A percentile compares a stretch with the other conserved stretches of the same genome.
phyloP scores from a whole-genome alignment of 2,329 filamentous ascomycete genomes.

The Grosmannia penicillata region DNA sequence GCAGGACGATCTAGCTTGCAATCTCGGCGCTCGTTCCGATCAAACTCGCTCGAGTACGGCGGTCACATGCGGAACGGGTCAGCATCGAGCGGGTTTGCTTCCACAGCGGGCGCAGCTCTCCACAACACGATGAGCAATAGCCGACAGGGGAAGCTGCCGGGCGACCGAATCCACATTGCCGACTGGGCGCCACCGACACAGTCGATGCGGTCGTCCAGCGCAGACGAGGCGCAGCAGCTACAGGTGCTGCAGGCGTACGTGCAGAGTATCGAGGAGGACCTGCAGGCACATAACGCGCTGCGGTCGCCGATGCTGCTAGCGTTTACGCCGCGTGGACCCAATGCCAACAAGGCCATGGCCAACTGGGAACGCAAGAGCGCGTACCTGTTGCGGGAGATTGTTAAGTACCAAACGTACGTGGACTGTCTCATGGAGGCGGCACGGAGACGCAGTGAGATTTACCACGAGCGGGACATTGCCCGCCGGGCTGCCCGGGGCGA shows the following conservation, averaged over 20 bases:
- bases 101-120: constrained; percentile 1
- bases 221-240: constrained; percentile 70
- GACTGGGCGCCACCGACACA: constrained; percentile 86
- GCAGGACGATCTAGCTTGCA: constrained; percentile 8
- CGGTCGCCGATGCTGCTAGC: constrained; percentile 77
- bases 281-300: constrained; percentile 77
- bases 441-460: constrained; percentile 54
- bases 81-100: constrained; percentile 23
- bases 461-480: constrained; percentile 40
- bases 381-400: constrained; percentile 82
- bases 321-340: constrained; percentile 72
- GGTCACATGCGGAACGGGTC: constrained; percentile 35
- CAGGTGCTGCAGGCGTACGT: constrained; percentile 65
- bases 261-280: constrained; percentile 68
- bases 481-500: constrained; percentile 31
- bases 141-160: constrained; percentile 46
- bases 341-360: constrained; percentile 69
- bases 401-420: constrained; percentile 93
- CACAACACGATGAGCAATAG: background rate
- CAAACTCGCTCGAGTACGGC: constrained; percentile 49
- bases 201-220: constrained; percentile 71
- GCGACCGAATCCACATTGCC: constrained; percentile 68
- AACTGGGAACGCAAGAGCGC: constrained; percentile 97
- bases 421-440: constrained; percentile 66
- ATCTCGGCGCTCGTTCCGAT: constrained; percentile 29